Base-by-base conservation (phyloP, 768 basidiomycete genomes). In the Cubamyces lactineus region DNA sequence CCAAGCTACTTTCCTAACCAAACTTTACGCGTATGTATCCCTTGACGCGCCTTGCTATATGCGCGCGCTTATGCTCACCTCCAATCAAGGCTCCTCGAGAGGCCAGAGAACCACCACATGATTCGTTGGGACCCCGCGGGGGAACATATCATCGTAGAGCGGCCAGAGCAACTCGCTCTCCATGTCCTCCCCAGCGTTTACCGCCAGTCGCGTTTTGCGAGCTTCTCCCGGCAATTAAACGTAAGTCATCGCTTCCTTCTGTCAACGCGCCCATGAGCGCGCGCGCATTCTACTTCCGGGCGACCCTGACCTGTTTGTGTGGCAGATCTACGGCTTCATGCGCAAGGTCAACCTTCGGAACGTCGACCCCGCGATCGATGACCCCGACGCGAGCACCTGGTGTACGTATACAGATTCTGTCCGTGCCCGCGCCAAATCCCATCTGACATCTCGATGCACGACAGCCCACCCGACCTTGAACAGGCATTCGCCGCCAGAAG, bases 281-380 rank as follows among this genome's bases (percentile, higher is more conserved):
- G 54, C 65, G 55, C 58, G 34, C 9, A 34, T 34, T 11, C 34
- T 69, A 47, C 64, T 54, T 62, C 53, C 58, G 52, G 17, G 17
- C 57, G 45, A 53, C 62, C 57, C 58, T 57, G 53, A 64, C 59
- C 3, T 55, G n/a, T 47, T 38, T 55, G 21, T 38, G 38, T 24
- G 57, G n/a, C 68, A 96, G 94, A 97, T 97, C 77, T 97, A 97
- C 80, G 95, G 94, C 67, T 97, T 95, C 82, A 96, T 96, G 92
- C 93, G 94, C 77, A 96, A 96, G 77, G 92, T 96, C 73, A 96
- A 95, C 80, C 82, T 96, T 69, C 89, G 92, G 74, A 94, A 96
- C 78, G 90, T 95, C 75, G 94, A 96, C 80, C 91, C 92, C 65
- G 92, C 91, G 64, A 95, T 95, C 68, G 91, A 92, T 77, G 94